phyloP scores from a whole-genome alignment of 805 yeast genomes.

The Lipomyces anomalus region DNA sequence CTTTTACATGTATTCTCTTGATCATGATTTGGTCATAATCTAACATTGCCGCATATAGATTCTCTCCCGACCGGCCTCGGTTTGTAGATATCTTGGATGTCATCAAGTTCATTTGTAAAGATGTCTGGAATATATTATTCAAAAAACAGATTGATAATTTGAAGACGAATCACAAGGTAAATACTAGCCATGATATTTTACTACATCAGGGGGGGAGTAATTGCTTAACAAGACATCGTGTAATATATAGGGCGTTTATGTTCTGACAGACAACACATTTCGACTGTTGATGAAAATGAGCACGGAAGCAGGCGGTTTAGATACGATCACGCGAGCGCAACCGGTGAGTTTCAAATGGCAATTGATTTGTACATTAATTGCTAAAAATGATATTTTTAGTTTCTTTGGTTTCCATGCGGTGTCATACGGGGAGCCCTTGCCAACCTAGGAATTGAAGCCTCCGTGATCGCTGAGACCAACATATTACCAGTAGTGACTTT shows the following conservation, averaged over 20 bases:
- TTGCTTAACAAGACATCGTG: not conserved
- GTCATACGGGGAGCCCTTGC: constrained; percentile 65
- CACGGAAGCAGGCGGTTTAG: constrained; percentile 31
- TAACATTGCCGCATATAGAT: no score
- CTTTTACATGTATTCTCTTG: constrained; percentile 18
- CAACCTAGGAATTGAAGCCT: constrained; percentile 61
- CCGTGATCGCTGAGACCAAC: constrained; percentile 58
- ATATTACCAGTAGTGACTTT: constrained; percentile 65
- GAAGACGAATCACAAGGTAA: constrained; percentile 85
- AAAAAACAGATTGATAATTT: constrained; percentile 87
- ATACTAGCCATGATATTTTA: no score
- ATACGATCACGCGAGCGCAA: constrained; percentile 32
- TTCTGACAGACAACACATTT: constrained; percentile 64
- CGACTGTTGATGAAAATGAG: constrained; percentile 48
- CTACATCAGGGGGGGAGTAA: not conserved
- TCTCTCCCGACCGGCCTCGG: constrained; percentile 40
- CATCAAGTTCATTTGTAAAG: constrained; percentile 89
- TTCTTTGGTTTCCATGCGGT: constrained; percentile 70
- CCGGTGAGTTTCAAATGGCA: no score
- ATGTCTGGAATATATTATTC: constrained; percentile 76
- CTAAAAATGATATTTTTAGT: constrained; percentile 30
- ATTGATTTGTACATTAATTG: not conserved
- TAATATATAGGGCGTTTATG: constrained; percentile 65
- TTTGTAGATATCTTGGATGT: constrained; percentile 65
- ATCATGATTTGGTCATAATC: constrained; percentile 3